Conservation (phyloP, 176 grass and related monocot species). For the Otatea glauca region DNA sequence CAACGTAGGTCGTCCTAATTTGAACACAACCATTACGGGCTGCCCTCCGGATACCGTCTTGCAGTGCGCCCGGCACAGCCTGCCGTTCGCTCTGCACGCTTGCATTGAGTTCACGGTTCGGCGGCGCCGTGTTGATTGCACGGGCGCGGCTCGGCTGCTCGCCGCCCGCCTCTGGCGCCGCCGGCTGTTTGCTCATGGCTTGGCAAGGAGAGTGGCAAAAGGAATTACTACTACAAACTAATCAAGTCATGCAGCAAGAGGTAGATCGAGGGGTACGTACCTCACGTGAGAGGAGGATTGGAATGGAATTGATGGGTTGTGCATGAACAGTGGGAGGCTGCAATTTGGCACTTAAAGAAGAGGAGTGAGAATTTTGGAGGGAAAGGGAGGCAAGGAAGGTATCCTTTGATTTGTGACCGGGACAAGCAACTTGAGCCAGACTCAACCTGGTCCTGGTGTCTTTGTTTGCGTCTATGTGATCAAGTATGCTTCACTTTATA, state of each 20-base stretch:
- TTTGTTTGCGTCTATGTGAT: too few species aligned
- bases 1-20: too few species aligned
- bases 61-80: constrained; percentile 12
- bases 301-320: too few species aligned
- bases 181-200: constrained; percentile 40
- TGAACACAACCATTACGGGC: too few species aligned
- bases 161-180: neutral
- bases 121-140: neutral
- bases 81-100: neutral
- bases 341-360: neutral
- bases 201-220: neutral
- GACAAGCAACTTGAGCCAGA: constrained; percentile 48
- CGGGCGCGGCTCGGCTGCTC: constrained; percentile 25
- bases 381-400: constrained; percentile 56
- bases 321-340: neutral
- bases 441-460: too few species aligned
- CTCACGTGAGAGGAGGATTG: too few species aligned
- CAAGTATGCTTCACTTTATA: too few species aligned
- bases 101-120: neutral
- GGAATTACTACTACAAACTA: neutral
- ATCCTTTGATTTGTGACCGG: constrained; percentile 50
- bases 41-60: neutral
- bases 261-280: too few species aligned
- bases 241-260: neutral
- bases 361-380: constrained; percentile 42